Evolutionary conservation across 2,329 filamentous ascomycete genomes (phyloP), one percentile per base, ranked within the genome.

Genomic region (Gaeumannomyces sp.): DNA sequence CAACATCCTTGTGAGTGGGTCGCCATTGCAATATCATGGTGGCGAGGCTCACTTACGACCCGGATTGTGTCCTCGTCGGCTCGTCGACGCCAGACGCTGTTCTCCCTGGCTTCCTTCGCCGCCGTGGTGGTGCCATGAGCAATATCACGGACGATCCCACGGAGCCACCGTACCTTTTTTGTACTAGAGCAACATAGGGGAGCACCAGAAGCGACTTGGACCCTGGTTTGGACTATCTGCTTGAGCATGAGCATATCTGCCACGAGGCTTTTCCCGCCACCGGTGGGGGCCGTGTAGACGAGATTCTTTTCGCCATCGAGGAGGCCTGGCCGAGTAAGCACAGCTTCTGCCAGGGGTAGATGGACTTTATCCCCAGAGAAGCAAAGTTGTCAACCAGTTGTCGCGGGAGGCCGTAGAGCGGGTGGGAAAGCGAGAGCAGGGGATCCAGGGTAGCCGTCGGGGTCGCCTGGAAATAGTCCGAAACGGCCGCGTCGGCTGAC

Each of bases 311-410:
- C 79, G 22, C 89, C 89, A 7, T 78, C 74, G 16, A 93, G 78
- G 25, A 92, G 79, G 0, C 89, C 88, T 4, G 85, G 0, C 86
- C 86, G 64, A 89, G 79, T 10, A 93, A 79, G 71, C 90, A 93
- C 65, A 87, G 86, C 62, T 89, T 89, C 74, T 93, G 90, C 90
- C 90, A 93, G 2, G 89, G 88, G 70, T 93, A 93, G 66, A 93
- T 93, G 68, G 83, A 84, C 57, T 80, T 83, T 65, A 93, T 89
- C n/a, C 90, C 90, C 56, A 90, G 78, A 0, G 78, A 76, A 61
- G 80, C 81, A 71, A 93, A 84, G 70, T 92, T 93, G 25, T 79
- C 75, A 3, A 90, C 83, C 56, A 93, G 76, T 29, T 79, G 75
- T 0, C 75, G 68, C 3, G 89, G 86, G 19, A 93, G 78, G 11